These are phyloP conservation scores for Pythium volutum DNA, from an alignment of 352 stramenopile species.

Conservation along the genomic window DNA sequence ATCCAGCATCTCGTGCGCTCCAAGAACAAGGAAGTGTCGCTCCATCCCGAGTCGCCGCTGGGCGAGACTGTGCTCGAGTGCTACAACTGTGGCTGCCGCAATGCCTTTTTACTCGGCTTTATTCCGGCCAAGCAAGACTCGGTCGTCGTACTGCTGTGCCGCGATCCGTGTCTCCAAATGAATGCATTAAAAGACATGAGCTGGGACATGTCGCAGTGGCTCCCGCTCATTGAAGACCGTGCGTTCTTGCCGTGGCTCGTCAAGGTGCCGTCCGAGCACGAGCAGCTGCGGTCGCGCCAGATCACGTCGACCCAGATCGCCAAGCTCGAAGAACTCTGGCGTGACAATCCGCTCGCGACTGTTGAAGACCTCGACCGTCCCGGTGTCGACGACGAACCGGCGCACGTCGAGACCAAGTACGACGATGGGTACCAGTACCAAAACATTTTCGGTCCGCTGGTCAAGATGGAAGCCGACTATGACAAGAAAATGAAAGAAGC, in stretches of 20 bases:
- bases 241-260: conserved; percentile 97
- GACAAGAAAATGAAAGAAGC: conserved; percentile 99
- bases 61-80: conserved; percentile 98
- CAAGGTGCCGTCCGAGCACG: conserved; percentile 90
- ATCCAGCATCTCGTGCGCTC: conserved; percentile 97
- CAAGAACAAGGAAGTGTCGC: conserved; percentile 87
- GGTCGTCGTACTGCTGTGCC: conserved; percentile 97
- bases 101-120: conserved; percentile 99
- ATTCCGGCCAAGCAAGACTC: conserved; percentile 95
- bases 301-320: conserved; percentile 91
- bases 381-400: conserved; percentile 87
- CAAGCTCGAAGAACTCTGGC: conserved; percentile 94
- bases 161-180: conserved; percentile 96
- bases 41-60: conserved; percentile 95
- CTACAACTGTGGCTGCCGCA: conserved; percentile 99
- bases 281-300: conserved; percentile 92
- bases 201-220: conserved; percentile 98
- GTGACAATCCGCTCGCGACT: conserved; percentile 93
- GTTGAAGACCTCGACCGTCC: conserved; percentile 96
- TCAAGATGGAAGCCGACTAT: conserved; percentile 99
- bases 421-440: conserved; percentile 99
- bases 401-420: conserved; percentile 90
- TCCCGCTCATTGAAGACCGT: conserved; percentile 97
- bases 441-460: conserved; percentile 98
- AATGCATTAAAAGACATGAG: conserved; percentile 98